A percentile compares a stretch with the other conserved stretches of the same genome.
These are phyloP conservation scores for Colletotrichum cereale DNA, from an alignment of 2,329 filamentous ascomycete genomes.

Conservation along the genomic window DNA sequence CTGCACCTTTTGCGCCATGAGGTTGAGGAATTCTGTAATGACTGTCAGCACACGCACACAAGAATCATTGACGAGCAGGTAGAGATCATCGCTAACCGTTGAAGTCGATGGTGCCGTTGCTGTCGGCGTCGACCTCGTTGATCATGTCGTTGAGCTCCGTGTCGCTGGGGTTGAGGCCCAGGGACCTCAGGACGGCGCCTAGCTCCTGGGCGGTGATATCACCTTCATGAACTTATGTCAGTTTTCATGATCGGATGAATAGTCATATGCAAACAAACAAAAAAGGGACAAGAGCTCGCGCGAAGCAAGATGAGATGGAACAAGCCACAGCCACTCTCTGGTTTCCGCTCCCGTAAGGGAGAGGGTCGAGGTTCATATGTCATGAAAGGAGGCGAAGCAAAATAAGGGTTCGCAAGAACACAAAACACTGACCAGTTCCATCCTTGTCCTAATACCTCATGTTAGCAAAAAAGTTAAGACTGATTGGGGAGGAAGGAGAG, in stretches of 20 bases:
- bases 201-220: constrained; percentile 94
- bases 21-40: constrained; percentile 82
- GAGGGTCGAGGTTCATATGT: constrained; percentile 14
- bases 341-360: not conserved
- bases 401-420: constrained; percentile 7
- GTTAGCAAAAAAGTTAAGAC: constrained; percentile 24
- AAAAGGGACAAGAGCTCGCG: not conserved
- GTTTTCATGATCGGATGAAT: constrained; percentile 37
- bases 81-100: constrained; percentile 70
- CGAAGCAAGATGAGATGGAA: constrained; percentile 29
- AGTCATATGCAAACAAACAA: constrained; percentile 10
- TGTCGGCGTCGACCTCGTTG: constrained; percentile 92
- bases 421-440: constrained; percentile 80
- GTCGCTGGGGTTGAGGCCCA: constrained; percentile 90
- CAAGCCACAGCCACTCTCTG: constrained; percentile 25
- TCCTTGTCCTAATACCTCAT: constrained; percentile 79
- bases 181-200: constrained; percentile 89
- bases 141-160: constrained; percentile 94
- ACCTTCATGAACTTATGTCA: constrained; percentile 64
- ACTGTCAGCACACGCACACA: constrained; percentile 44
- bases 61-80: too few species aligned
- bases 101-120: constrained; percentile 93
- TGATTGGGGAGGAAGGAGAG: constrained; percentile 23
- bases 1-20: constrained; percentile 97
- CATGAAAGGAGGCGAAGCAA: constrained; percentile 11